Base-by-base conservation (phyloP, 2,329 filamentous ascomycete species). In the Exophiala calicioides region DNA sequence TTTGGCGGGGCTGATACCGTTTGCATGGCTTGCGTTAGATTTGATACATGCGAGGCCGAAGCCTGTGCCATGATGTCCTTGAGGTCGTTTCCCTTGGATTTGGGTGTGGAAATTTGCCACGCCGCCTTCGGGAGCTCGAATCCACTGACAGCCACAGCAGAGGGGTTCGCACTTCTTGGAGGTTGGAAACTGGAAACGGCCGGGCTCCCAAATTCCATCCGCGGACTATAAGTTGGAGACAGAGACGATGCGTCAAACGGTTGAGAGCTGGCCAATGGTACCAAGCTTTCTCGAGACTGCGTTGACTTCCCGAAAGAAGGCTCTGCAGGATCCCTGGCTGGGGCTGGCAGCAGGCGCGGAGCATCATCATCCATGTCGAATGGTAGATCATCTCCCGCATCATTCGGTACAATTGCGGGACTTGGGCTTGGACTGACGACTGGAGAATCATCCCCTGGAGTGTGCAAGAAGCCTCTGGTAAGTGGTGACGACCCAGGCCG, bases 291-390 rank as follows among this genome's bases (percentile, higher is more conserved):
- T 18, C 21, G 30, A 5, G 35, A 35, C 13, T 21, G 23, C 5
- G 13, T 8, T 24, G n/a, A 13, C 21, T 24, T 36, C 2, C 21
- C 21, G 18, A 21, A 5, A 12, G 27, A 20, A 29, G 41, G 21
- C 7, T n/a, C 26, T 23, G 15, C 9, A 9, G 10, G 20, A 21
- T 31, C 39, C 3, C 23, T 27, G 2, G 40, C 40, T 18, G 39
- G 10, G 19, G 20, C 50, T 13, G 52, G 48, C 12, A 50, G 31
- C 2, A 53, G 32, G 36, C 32, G 15, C 19, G 47, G n/a, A 10
- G 42, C 13, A 13, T 90, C 88, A 27, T 94, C 90, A 48, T 95
- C 91, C 90, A 96, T 96, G 56, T 88, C 82, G 62, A 96, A 96
- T 66, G 95, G 95, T 44, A 96, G 76, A 58, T 96, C 90, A 27